Evolutionary conservation across 345 rosid genomes (phyloP).

Genomic region (Populus pruinosa): DNA sequence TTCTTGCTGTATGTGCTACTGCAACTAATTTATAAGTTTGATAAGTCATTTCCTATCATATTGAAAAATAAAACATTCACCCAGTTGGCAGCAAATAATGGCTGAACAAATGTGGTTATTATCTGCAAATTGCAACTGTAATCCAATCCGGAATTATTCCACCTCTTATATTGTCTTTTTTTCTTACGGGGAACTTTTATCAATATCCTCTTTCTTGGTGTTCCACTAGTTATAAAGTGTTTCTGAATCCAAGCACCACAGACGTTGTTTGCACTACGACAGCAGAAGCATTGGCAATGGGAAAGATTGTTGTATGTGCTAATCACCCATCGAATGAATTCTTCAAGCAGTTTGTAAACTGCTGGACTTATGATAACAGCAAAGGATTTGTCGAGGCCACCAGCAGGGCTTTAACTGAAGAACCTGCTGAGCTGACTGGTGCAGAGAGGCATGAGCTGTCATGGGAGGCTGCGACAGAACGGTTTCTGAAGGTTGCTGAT

Average conservation of each 20-base stretch:
- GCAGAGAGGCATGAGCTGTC: slow-evolving; percentile 67
- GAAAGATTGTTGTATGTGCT: slow-evolving; percentile 67
- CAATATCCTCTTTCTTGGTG: slow-evolving; percentile 2
- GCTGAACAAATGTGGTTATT: neutral
- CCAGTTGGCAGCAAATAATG: too few relatives aligned
- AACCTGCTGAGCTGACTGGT: slow-evolving; percentile 61
- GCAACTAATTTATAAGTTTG: too few relatives aligned
- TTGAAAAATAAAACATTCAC: too few relatives aligned
- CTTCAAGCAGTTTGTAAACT: slow-evolving; percentile 78
- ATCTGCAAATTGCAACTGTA: neutral
- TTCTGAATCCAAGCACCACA: slow-evolving; percentile 95
- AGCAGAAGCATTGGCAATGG: slow-evolving; percentile 98
- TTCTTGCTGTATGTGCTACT: slow-evolving; percentile 13
- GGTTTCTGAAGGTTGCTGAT: slow-evolving; percentile 59
- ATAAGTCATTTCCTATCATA: too few relatives aligned
- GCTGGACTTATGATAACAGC: slow-evolving; percentile 49
- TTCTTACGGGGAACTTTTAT: neutral
- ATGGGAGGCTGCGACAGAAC: slow-evolving; percentile 87
- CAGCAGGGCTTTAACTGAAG: slow-evolving; percentile 57
- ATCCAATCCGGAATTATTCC: neutral
- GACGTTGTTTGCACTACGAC: slow-evolving; percentile 98
- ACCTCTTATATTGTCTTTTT: neutral
- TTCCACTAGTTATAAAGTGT: slow-evolving; percentile 72
- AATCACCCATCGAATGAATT: slow-evolving; percentile 34
- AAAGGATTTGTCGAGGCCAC: slow-evolving; percentile 55